Evolutionary conservation across 805 yeast species (phyloP).

Genomic region (Pichia ethanolica): DNA sequence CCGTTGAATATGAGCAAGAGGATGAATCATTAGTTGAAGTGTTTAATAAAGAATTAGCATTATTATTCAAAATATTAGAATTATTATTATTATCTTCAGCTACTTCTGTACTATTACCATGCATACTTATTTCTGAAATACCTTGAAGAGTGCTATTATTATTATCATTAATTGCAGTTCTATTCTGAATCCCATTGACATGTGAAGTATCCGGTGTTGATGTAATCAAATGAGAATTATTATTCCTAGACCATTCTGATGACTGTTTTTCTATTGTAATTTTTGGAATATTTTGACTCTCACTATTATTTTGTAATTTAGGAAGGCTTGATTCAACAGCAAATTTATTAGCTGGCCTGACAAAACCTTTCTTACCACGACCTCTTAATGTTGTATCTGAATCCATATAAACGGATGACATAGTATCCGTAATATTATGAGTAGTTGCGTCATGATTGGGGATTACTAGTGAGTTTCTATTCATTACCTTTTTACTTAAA

Average conservation of each 20-base stretch:
- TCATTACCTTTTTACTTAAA: slow-evolving; percentile 1
- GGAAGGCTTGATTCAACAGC: slow-evolving; percentile 8
- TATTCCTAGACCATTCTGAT: neutral
- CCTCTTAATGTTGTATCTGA: slow-evolving; percentile 9
- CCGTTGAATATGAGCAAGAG: neutral
- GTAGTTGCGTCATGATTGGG: slow-evolving; percentile 2
- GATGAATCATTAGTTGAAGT: neutral
- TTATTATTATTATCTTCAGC: neutral
- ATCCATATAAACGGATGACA: slow-evolving; percentile 3
- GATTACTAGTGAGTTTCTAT: slow-evolving; percentile 4
- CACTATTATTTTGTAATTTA: too few relatives aligned
- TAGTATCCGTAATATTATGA: slow-evolving; percentile 5
- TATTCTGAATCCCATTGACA: neutral
- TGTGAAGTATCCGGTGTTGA: neutral
- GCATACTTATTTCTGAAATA: neutral
- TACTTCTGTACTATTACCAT: neutral
- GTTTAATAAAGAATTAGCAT: neutral
- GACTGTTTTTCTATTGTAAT: neutral
- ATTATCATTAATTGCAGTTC: neutral
- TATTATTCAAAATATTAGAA: neutral
- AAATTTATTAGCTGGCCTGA: slow-evolving; percentile 8
- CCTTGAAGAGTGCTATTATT: neutral
- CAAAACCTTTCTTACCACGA: slow-evolving; percentile 5
- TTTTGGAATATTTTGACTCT: neutral
- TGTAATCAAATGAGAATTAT: neutral